Percentiles rank a stretch among this genome's conserved stretches.
Conservation (phyloP, 352 stramenopile species). For the Pythium apleroticum region DNA sequence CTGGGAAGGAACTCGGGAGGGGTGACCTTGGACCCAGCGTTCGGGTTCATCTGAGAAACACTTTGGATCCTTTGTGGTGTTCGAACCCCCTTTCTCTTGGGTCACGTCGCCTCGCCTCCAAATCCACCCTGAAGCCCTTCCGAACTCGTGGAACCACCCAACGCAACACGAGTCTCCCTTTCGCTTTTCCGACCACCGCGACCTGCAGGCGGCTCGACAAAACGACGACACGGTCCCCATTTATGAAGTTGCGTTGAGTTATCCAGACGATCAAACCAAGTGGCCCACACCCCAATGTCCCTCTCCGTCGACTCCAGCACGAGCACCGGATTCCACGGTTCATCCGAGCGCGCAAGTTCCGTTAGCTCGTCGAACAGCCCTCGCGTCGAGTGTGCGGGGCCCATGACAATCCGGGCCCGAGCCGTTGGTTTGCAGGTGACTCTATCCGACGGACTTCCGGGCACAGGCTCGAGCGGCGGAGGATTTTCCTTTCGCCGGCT, state of each 20-base stretch:
- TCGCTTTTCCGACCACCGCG: background rate
- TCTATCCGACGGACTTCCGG: background rate
- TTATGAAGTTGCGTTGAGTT: constrained; percentile 22
- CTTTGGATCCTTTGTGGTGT: background rate
- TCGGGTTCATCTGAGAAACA: background rate
- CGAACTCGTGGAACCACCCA: constrained; percentile 13
- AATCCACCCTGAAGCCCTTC: background rate
- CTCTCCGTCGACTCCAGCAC: constrained; percentile 8
- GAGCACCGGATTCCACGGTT: constrained; percentile 4
- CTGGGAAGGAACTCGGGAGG: constrained; percentile 16
- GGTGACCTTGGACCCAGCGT: background rate
- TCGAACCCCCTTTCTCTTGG: constrained; percentile 5
- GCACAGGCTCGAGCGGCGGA: background rate
- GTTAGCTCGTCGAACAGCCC: constrained; percentile 13
- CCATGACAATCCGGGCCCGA: constrained; percentile 9
- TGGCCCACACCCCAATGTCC: constrained; percentile 1
- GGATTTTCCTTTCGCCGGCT: constrained; percentile 6
- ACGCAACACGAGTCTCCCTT: background rate
- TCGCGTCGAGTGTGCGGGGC: background rate
- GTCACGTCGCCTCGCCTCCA: constrained; percentile 2
- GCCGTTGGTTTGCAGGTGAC: background rate
- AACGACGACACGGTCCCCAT: constrained; percentile 10
- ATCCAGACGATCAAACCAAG: constrained; percentile 3
- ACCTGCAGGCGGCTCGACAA: constrained; percentile 8
- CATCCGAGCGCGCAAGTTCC: background rate